Evolutionary conservation across 163 green algal genomes (phyloP).

Genomic region (Scenedesmus sp.): DNA sequence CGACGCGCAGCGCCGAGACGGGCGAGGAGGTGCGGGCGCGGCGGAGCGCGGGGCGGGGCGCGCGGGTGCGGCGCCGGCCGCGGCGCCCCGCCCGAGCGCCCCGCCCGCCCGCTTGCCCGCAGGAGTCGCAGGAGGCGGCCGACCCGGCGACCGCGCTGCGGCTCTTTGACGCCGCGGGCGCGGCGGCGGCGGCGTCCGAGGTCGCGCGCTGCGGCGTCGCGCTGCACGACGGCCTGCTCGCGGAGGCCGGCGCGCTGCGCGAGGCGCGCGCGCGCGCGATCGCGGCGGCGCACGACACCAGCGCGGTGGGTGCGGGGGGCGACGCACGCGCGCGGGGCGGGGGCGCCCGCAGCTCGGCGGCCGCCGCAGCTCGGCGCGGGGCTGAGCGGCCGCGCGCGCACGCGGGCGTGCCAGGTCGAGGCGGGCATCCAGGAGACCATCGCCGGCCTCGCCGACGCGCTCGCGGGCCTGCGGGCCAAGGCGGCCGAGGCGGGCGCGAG

Average conservation of each 20-base stretch:
- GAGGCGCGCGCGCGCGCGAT: constrained; percentile 66
- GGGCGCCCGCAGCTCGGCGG: no score
- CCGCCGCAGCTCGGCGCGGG: no score
- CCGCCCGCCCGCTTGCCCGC: constrained; percentile 6
- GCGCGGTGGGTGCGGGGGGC: constrained; percentile 4
- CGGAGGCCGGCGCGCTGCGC: constrained; percentile 63
- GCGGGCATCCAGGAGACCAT: constrained; percentile 40
- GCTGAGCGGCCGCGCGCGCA: not conserved
- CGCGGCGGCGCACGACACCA: constrained; percentile 46
- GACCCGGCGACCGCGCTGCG: constrained; percentile 50
- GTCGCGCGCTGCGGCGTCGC: constrained; percentile 69
- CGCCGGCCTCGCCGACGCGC: not conserved
- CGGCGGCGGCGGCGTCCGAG: constrained; percentile 60
- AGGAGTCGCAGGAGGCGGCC: constrained; percentile 45
- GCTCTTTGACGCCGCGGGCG: constrained; percentile 60
- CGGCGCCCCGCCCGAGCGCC: constrained; percentile 1
- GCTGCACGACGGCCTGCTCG: constrained; percentile 73
- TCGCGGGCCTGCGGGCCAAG: not conserved
- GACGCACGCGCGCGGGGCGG: not conserved
- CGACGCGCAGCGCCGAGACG: constrained; percentile 61
- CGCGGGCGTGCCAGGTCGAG: constrained; percentile 51
- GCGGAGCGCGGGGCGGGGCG: not conserved
- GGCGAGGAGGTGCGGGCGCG: constrained; percentile 57
- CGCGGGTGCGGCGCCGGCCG: not conserved
- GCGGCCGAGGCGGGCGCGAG: constrained; percentile 32